A percentile compares a stretch with the other conserved stretches of the same genome.
phyloP scores from a whole-genome alignment of 2,329 filamentous ascomycete genomes.

The Graphilbum sp. region DNA sequence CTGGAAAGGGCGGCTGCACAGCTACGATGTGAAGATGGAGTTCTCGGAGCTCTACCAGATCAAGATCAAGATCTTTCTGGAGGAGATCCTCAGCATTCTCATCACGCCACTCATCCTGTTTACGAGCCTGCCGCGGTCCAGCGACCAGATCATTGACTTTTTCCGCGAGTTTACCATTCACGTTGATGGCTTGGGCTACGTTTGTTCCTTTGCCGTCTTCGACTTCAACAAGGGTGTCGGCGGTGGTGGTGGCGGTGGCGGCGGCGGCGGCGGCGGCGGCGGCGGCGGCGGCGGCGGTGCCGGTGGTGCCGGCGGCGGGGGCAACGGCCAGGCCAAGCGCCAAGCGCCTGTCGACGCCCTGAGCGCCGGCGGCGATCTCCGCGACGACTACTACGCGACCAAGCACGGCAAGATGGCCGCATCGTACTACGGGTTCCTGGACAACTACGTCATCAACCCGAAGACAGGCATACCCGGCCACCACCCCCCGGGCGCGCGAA shows the following conservation, averaged over 20 bases:
- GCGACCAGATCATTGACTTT: slow-evolving; percentile 89
- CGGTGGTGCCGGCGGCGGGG: not conserved
- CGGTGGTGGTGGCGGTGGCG: slow-evolving; percentile 1
- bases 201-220: slow-evolving; percentile 95
- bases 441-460: slow-evolving; percentile 71
- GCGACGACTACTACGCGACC: slow-evolving; percentile 84
- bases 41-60: slow-evolving; percentile 85
- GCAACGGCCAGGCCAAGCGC: no score
- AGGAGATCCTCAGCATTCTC: slow-evolving; percentile 84
- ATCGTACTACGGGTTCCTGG: slow-evolving; percentile 86
- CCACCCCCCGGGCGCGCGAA: slow-evolving; percentile 37
- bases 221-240: slow-evolving; percentile 74
- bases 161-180: slow-evolving; percentile 96
- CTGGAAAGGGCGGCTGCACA: slow-evolving; percentile 83
- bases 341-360: no score
- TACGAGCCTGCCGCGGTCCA: slow-evolving; percentile 72
- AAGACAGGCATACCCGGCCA: slow-evolving; percentile 49
- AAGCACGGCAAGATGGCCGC: slow-evolving; percentile 98
- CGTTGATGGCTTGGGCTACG: slow-evolving; percentile 87
- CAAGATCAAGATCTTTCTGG: slow-evolving; percentile 78
- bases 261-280: slow-evolving; percentile 13
- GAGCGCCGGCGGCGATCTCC: slow-evolving; percentile 43
- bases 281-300: slow-evolving; percentile 16
- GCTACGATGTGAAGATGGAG: slow-evolving; percentile 79
- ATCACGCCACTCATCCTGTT: slow-evolving; percentile 82